These are phyloP conservation scores for Colletotrichum truncatum DNA, from an alignment of 2,329 filamentous ascomycete species.

Conservation along the genomic window DNA sequence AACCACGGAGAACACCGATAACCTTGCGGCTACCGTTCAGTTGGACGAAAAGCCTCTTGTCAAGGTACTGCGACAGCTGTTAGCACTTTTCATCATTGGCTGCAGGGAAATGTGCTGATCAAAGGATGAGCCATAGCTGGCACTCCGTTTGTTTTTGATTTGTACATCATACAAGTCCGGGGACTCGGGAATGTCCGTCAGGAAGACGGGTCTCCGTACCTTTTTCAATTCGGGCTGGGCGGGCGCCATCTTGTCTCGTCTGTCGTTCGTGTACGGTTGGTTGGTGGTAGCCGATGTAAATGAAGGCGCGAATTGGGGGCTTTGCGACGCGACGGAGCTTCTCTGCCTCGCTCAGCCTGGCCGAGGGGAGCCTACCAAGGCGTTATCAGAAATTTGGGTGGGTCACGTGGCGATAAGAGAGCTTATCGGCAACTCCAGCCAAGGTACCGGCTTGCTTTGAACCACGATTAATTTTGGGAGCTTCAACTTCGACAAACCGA, in stretches of 20 bases:
- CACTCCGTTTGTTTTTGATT: not conserved
- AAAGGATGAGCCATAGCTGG: not conserved
- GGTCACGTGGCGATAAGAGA: constrained; percentile 62
- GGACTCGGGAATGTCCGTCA: constrained; percentile 24
- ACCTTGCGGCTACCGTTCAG: constrained; percentile 98
- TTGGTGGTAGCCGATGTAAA: not conserved
- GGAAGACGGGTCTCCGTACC: constrained; percentile 60
- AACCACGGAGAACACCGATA: constrained; percentile 91
- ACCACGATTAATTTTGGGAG: not conserved
- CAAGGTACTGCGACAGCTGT: constrained; percentile 79
- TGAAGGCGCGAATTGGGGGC: constrained; percentile 16
- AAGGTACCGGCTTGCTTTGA: not conserved
- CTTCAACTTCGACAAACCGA: not conserved
- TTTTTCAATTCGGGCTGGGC: constrained; percentile 99
- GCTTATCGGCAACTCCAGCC: constrained; percentile 16
- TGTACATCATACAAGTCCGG: constrained; percentile 25
- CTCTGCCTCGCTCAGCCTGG: constrained; percentile 10
- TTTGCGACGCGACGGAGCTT: constrained; percentile 29
- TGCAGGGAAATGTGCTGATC: not conserved
- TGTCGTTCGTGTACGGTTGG: not conserved
- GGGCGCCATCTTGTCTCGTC: constrained; percentile 90
- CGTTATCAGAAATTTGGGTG: constrained; percentile 30
- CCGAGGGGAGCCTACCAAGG: constrained; percentile 3
- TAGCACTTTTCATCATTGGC: not conserved
- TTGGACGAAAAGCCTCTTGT: constrained; percentile 98